Base-by-base conservation (phyloP, 257 asterid genomes). In the Phtheirospermum japonicum region DNA sequence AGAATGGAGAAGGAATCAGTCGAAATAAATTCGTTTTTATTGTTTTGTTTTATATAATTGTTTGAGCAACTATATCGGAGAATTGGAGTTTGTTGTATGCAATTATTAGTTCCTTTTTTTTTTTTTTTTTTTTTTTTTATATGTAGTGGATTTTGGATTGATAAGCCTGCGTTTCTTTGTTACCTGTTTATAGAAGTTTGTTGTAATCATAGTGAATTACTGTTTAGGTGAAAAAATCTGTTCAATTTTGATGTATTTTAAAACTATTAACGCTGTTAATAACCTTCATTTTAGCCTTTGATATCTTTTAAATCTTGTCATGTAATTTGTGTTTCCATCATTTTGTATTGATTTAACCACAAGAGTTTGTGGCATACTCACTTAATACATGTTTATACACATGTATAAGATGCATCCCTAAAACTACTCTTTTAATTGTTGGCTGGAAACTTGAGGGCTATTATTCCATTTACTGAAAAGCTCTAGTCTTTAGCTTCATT, bases 401-500 rank as follows among this genome's bases (percentile, higher is more conserved):
- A 31, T n/a, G 23, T 58, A 33, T 26, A 31, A 36, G 11, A 4
- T 42, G 54, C 23, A 9, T 7, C 2, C 20, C 11, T 12, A 43
- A 49, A 19, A n/a, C 33, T 57, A 26, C 23, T 17, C 30, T 6
- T 45, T 54, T 13, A 60, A 34, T 54, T 53, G 9, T 40, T 18
- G 13, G 18, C 53, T 32, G 31, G 58, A 7, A 62, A 37, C 17
- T 37, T 40, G 57, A 50, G 36, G 63, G 45, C 9, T 13, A 65
- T 69, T 23, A 23, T 23, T 19, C 14, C 30, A n/a, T 57, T 45
- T 20, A 17, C 45, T 65, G 67, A 49, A 37, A 66, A 48, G 58
- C 12, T 67, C 9, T 12, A 57, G 19, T 58, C 61, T 65, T 58
- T 65, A 40, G 64, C 70, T 57, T 33, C 54, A 42, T 45, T 69